A percentile compares a stretch with the other conserved stretches of the same genome.
Evolutionary conservation across 2,329 filamentous ascomycete genomes (phyloP).

Genomic region (Chrysoporthe cubensis): DNA sequence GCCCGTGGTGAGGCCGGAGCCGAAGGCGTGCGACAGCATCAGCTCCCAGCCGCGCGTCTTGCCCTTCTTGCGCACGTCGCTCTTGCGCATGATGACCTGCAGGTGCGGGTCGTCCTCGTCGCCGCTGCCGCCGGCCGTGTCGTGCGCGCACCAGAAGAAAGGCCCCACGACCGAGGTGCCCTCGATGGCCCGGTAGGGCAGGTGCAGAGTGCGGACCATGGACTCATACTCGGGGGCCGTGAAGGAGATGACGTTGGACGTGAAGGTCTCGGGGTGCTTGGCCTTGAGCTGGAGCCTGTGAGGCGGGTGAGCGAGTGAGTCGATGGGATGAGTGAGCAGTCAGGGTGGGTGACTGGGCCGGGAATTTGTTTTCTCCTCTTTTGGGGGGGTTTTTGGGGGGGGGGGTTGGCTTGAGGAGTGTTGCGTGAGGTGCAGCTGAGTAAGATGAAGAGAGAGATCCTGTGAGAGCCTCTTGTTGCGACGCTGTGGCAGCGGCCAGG

Average conservation of each 20-base stretch:
- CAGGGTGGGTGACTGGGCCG: too few relatives aligned
- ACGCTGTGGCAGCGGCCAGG: neutral
- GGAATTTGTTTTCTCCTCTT: too few relatives aligned
- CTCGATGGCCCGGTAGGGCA: slow-evolving; percentile 63
- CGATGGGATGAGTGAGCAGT: neutral
- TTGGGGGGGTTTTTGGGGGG: neutral
- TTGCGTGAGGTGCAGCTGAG: neutral
- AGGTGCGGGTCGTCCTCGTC: slow-evolving; percentile 57
- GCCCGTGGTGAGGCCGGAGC: slow-evolving; percentile 59
- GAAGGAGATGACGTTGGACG: slow-evolving; percentile 58
- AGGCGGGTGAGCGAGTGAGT: neutral
- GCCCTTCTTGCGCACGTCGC: slow-evolving; percentile 68
- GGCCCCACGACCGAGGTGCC: slow-evolving; percentile 63
- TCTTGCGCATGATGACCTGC: slow-evolving; percentile 67
- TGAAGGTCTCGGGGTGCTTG: slow-evolving; percentile 61
- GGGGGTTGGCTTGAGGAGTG: neutral
- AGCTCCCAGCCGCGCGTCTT: slow-evolving; percentile 67
- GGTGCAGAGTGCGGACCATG: slow-evolving; percentile 58
- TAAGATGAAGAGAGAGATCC: neutral
- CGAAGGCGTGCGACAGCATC: slow-evolving; percentile 62
- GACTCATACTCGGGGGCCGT: slow-evolving; percentile 52
- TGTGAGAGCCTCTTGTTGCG: neutral
- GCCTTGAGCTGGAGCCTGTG: slow-evolving; percentile 60
- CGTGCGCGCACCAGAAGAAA: slow-evolving; percentile 64
- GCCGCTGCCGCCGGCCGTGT: slow-evolving; percentile 53